Conservation (phyloP, 805 yeast genomes). For the Nakazawaea wickerhamii region DNA sequence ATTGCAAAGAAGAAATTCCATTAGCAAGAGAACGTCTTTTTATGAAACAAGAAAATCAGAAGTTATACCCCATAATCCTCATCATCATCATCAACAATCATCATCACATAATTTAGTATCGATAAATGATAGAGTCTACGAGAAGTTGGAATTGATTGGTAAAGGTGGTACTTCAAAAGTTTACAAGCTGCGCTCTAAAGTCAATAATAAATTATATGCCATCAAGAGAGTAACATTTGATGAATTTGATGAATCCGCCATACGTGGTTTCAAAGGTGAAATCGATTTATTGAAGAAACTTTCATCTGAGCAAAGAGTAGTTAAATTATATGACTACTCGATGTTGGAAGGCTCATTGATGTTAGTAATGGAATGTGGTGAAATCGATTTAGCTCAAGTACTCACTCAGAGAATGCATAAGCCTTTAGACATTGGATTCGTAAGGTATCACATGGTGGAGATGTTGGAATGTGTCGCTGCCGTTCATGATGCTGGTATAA, state of each 20-base stretch:
- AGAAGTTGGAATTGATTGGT: constrained; percentile 73
- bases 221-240: constrained; percentile 77
- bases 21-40: background rate
- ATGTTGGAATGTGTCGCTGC: constrained; percentile 76
- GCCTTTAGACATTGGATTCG: constrained; percentile 66
- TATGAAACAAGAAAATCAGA: background rate
- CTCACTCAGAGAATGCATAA: constrained; percentile 47
- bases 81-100: background rate
- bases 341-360: constrained; percentile 56
- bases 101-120: constrained; percentile 16
- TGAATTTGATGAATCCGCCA: constrained; percentile 70
- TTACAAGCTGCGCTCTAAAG: constrained; percentile 60
- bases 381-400: constrained; percentile 81
- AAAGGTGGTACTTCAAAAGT: constrained; percentile 93
- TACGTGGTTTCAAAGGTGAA: constrained; percentile 84
- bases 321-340: constrained; percentile 69
- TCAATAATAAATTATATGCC: constrained; percentile 60
- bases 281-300: constrained; percentile 66
- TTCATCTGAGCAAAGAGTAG: constrained; percentile 63
- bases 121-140: constrained; percentile 62
- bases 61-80: no score
- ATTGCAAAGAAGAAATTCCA: background rate
- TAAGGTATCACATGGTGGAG: constrained; percentile 73
- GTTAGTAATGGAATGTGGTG: constrained; percentile 93
- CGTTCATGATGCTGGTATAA: constrained; percentile 83